Evolutionary conservation across 768 basidiomycete genomes (phyloP), one percentile per base, ranked within the genome.

Genomic region (Tricholomella constricta): DNA sequence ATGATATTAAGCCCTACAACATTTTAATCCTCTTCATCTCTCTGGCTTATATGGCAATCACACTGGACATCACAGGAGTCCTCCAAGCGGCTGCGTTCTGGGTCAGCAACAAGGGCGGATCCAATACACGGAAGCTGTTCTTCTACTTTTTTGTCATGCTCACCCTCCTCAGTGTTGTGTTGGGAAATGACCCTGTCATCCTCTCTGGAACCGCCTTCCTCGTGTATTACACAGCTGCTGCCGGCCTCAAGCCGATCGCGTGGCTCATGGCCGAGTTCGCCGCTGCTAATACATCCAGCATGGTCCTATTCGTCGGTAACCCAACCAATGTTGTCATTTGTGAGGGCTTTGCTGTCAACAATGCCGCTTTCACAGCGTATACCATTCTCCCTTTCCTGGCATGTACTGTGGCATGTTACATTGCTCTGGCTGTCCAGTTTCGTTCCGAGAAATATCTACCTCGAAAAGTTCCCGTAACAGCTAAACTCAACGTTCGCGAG

Each of bases 261-360:
- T 90, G 88, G 89, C 71, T 90, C 35, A 87, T 88, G 57, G 77
- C 86, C 15, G 86, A 89, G 54, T 90, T 90, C 57, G 84, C 88
- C 1, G 86, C 86, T 1, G 90, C 88, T 3, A 93, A 93, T 66
- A 88, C 90, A 4, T 88, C 84, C 11, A 84, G 81, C 59, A 84
- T 86, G 80, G 81, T 82, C 27, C 66, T 85, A 0, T 91, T 97
- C 45, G 88, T 94, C 1, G 89, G 89, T 1, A 99, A 98, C 63
- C 93, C 92, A 2, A 99, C 96, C 2, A 99, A 99, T 63, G 86
- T 98, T 26, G 90, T 98, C 43, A 84, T 97, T 29, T 90, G 91
- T 44, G 92, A 91, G 48, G 91, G 93, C 0, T 94, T 97, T 66
- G 64, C 75, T 7, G 78, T 97, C 44, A 87, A 88, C 48, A 89